These are phyloP conservation scores for Lentinula sp. DNA, from an alignment of 768 basidiomycete species.

Conservation along the genomic window DNA sequence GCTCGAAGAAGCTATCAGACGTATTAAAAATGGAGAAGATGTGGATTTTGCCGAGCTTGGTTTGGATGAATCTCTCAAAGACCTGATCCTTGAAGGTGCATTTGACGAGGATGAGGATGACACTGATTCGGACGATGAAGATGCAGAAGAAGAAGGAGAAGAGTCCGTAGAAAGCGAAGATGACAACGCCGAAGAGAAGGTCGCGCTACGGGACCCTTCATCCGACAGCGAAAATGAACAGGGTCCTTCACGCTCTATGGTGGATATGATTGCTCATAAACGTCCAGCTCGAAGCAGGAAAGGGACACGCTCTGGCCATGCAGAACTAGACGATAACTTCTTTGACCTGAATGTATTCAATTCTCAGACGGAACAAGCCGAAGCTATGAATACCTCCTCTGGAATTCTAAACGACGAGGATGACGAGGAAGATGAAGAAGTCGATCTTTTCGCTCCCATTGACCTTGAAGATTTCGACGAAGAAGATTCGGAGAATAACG, in stretches of 20 bases:
- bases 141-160: slow-evolving; percentile 25
- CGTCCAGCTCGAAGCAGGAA: slow-evolving; percentile 16
- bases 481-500: slow-evolving; percentile 36
- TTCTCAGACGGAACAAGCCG: slow-evolving; percentile 72
- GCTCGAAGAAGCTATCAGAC: slow-evolving; percentile 22
- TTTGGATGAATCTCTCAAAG: slow-evolving; percentile 23
- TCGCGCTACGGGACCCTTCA: slow-evolving; percentile 29
- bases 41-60: slow-evolving; percentile 25
- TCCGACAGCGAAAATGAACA: slow-evolving; percentile 24
- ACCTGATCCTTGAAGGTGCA: slow-evolving; percentile 19
- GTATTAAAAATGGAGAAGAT: slow-evolving; percentile 21
- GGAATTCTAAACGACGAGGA: slow-evolving; percentile 54
- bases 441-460: slow-evolving; percentile 64
- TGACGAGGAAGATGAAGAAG: slow-evolving; percentile 50
- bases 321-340: slow-evolving; percentile 80
- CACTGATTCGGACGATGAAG: slow-evolving; percentile 2
- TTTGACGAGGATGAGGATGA: slow-evolving; percentile 17
- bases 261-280: slow-evolving; percentile 16
- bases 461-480: slow-evolving; percentile 38
- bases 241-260: slow-evolving; percentile 9
- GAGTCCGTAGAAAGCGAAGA: slow-evolving; percentile 19
- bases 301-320: slow-evolving; percentile 18
- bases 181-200: slow-evolving; percentile 15
- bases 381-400: slow-evolving; percentile 53
- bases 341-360: slow-evolving; percentile 89